Base-by-base conservation (phyloP, 441 rosid genomes). In the Rhodomyrtus psidioides region DNA sequence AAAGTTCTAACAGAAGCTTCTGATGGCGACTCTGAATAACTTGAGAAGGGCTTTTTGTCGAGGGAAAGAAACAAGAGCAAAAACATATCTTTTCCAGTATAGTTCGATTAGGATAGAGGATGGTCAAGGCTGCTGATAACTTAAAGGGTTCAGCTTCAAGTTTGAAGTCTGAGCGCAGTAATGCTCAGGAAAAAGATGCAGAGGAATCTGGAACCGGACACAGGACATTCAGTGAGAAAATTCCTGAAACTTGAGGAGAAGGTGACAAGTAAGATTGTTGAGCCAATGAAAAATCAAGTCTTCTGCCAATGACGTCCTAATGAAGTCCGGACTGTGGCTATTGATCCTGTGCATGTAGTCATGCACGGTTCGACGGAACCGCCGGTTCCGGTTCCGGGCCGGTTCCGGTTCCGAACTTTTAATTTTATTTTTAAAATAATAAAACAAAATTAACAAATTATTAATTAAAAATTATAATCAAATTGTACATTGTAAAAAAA, bases 21-120 rank as follows among this genome's bases (percentile, higher is more conserved):
- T 19, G 39, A 46, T 26, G 53, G 56, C 12, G 90, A 87, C 83
- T 65, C 87, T 70, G 58, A 89, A 84, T 89, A 70, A 82, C 74
- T 65, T 30, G 85, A 84, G 88, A 90, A 90, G 44, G 89, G 65
- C 46, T 75, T 88, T 28, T 85, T 87, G 44, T 86, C 89, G 57
- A 92, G 99, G 87, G 97, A 94, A 87, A 91, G 98, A 90, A 97
- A 94, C 92, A 95, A 90, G 93, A 97, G 99, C 94, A 94, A 91
- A 90, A 96, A 97, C 87, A 79, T 94, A 44, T 93, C 96, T 26
- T 83, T 75, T 88, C 89, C 13, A 60, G 84, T 84, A 92, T 88
- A 70, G 85, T 87, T 81, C 91, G 21, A 83, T 19, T 86, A 39
- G 91, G 86, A 54, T 91, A 93, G 84, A 89, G 21, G 23, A 84